Conservation (phyloP, 2,329 filamentous ascomycete species). For the Clarireedia paspali region DNA sequence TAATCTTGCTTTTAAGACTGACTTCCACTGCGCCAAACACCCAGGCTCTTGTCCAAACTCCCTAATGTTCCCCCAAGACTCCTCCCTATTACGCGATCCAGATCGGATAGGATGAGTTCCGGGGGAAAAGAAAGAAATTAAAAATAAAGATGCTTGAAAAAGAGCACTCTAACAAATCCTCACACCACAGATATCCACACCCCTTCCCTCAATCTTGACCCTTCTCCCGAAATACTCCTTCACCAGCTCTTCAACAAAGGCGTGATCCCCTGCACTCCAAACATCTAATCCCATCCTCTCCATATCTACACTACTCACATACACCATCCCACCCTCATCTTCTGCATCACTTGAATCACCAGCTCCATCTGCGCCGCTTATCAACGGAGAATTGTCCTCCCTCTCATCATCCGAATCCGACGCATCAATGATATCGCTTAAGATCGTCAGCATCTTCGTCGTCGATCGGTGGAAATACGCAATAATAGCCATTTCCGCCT, state of each 20-base stretch:
- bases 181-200: conserved; percentile 68
- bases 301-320: conserved; percentile 57
- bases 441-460: conserved; percentile 51
- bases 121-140: no score
- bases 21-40: no score
- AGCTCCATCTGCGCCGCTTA: neutral
- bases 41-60: no score
- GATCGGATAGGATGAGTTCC: no score
- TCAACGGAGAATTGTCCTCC: conserved; percentile 23
- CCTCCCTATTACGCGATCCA: no score
- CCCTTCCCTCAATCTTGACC: conserved; percentile 57
- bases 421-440: conserved; percentile 53
- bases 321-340: conserved; percentile 33
- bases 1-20: no score
- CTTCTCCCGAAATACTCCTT: conserved; percentile 58
- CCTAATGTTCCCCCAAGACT: no score
- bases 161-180: conserved; percentile 48
- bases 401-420: conserved; percentile 30
- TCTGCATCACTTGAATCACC: conserved; percentile 52
- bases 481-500: conserved; percentile 61
- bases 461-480: conserved; percentile 78
- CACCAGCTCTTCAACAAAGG: conserved; percentile 57
- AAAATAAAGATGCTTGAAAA: no score
- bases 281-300: conserved; percentile 68
- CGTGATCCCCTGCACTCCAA: conserved; percentile 65